Conservation (phyloP, 2,329 filamentous ascomycete genomes). For the Curvularia lunata region DNA sequence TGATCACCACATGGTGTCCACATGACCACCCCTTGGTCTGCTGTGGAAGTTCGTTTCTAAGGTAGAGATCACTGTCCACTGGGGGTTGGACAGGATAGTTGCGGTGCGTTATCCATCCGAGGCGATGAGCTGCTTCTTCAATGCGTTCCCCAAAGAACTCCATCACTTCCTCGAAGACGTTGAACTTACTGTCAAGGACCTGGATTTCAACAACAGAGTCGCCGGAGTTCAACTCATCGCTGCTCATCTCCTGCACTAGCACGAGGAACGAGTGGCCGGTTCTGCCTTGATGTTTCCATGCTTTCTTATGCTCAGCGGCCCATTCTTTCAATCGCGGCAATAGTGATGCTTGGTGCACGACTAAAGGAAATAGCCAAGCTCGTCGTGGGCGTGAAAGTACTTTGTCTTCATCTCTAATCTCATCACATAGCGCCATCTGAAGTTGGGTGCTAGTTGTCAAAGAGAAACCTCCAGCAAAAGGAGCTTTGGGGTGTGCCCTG, state of each 20-base stretch:
- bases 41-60: not conserved
- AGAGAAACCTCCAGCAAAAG: slow-evolving; percentile 2
- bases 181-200: not conserved
- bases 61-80: not conserved
- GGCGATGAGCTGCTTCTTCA: not conserved
- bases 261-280: not conserved
- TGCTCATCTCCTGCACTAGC: not conserved
- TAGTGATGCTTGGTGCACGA: not conserved
- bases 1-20: slow-evolving; percentile 27
- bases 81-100: not conserved
- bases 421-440: not conserved
- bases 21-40: slow-evolving; percentile 5
- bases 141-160: not conserved
- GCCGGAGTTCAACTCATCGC: not conserved
- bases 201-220: not conserved
- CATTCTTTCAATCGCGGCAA: not conserved
- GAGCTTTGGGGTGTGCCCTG: not conserved
- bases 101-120: not conserved
- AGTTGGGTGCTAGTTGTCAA: not conserved
- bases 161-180: not conserved
- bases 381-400: slow-evolving; percentile 5
- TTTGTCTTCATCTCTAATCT: not conserved
- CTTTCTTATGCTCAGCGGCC: not conserved
- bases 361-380: slow-evolving; percentile 6
- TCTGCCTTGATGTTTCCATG: not conserved